phyloP scores from a whole-genome alignment of 306 rosid species.

The Sicyos edulis region DNA sequence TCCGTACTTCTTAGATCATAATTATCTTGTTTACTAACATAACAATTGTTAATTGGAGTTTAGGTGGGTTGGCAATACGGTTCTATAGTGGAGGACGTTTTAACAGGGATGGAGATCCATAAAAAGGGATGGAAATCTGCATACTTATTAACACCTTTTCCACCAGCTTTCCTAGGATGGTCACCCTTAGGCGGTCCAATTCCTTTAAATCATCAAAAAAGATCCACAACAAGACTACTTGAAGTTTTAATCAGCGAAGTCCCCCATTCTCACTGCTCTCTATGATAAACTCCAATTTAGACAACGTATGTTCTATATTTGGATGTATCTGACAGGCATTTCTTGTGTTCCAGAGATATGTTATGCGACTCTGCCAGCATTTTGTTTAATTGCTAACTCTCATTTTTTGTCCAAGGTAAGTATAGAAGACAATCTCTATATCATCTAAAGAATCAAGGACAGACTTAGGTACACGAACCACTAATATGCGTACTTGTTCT shows the following conservation, averaged over 20 bases:
- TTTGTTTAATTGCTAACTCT: slow-evolving; percentile 50
- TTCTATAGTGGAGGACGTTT: slow-evolving; percentile 29
- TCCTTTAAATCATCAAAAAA: slow-evolving; percentile 49
- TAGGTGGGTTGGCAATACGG: slow-evolving; percentile 39
- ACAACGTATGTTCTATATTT: slow-evolving; percentile 40
- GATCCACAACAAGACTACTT: slow-evolving; percentile 55
- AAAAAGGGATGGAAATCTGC: slow-evolving; percentile 30
- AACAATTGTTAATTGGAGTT: background rate
- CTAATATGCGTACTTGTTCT: slow-evolving; percentile 28
- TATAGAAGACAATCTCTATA: background rate
- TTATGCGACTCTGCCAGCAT: slow-evolving; percentile 42
- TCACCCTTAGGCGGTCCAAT: slow-evolving; percentile 44
- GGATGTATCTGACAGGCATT: slow-evolving; percentile 32
- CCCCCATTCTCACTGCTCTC: slow-evolving; percentile 38
- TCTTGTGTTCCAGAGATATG: slow-evolving; percentile 32
- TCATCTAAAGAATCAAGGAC: background rate
- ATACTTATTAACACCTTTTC: slow-evolving; percentile 24
- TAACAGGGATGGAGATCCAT: slow-evolving; percentile 33
- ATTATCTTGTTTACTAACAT: background rate
- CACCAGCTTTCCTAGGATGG: slow-evolving; percentile 48
- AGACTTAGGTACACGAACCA: slow-evolving; percentile 31
- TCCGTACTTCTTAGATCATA: no score
- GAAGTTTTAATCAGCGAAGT: slow-evolving; percentile 43
- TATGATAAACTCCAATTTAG: slow-evolving; percentile 40
- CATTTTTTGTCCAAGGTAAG: slow-evolving; percentile 58